phyloP scores from a whole-genome alignment of 805 yeast species.

The Brettanomyces sp. region DNA sequence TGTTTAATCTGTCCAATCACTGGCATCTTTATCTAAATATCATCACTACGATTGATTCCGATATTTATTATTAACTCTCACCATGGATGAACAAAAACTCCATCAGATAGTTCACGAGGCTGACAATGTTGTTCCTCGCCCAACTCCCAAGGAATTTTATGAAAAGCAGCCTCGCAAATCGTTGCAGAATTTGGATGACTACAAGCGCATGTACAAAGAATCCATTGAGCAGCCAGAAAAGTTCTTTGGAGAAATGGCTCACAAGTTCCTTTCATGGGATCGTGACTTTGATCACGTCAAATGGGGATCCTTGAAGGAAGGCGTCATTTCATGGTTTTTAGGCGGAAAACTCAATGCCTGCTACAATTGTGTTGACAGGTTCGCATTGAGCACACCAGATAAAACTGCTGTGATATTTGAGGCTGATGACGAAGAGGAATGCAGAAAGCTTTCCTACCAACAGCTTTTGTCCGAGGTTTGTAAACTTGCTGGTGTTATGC shows the following conservation, averaged over 20 bases:
- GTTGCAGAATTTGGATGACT: slow-evolving; percentile 54
- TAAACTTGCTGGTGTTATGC: slow-evolving; percentile 76
- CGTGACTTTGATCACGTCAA: slow-evolving; percentile 58
- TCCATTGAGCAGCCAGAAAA: slow-evolving; percentile 71
- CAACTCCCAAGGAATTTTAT: slow-evolving; percentile 46
- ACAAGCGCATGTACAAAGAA: slow-evolving; percentile 58
- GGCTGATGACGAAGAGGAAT: slow-evolving; percentile 81
- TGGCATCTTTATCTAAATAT: no score
- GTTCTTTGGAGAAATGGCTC: slow-evolving; percentile 75
- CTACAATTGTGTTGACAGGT: slow-evolving; percentile 92
- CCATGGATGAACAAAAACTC: slow-evolving; percentile 15
- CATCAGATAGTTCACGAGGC: slow-evolving; percentile 56
- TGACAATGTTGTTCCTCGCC: slow-evolving; percentile 37
- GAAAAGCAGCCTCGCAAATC: slow-evolving; percentile 54
- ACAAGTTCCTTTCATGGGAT: slow-evolving; percentile 69
- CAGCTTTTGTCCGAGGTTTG: slow-evolving; percentile 80
- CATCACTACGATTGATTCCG: background rate
- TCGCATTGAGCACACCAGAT: slow-evolving; percentile 80
- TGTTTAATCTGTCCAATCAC: no score
- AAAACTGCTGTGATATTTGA: slow-evolving; percentile 83
- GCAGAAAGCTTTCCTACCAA: slow-evolving; percentile 69
- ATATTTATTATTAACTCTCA: background rate
- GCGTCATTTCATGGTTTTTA: slow-evolving; percentile 87
- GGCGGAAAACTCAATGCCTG: slow-evolving; percentile 90
- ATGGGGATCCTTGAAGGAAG: slow-evolving; percentile 58